A percentile compares a stretch with the other conserved stretches of the same genome.
Evolutionary conservation across 768 basidiomycete genomes (phyloP).

Genomic region (Leccinum disarticulatum): DNA sequence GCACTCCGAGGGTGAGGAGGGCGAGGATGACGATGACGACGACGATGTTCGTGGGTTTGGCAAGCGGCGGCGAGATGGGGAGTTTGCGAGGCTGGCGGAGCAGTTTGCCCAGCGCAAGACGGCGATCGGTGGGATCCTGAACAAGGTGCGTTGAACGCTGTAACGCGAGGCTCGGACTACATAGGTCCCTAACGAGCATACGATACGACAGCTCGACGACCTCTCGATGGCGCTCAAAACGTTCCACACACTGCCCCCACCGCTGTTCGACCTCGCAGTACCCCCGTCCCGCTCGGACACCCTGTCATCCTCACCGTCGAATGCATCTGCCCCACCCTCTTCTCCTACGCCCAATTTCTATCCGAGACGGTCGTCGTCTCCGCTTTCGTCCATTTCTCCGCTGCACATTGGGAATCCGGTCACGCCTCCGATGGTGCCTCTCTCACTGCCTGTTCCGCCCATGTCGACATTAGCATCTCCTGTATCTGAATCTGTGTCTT

Average conservation of each 20-base stretch:
- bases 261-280: constrained; percentile 36
- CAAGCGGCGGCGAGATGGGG: constrained; percentile 57
- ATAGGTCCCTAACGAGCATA: neutral
- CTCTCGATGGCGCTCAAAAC: constrained; percentile 38
- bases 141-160: constrained; percentile 46
- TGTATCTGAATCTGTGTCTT: neutral
- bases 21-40: constrained; percentile 34
- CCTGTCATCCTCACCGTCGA: constrained; percentile 27
- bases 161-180: neutral
- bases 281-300: constrained; percentile 30
- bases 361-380: constrained; percentile 2
- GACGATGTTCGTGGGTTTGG: constrained; percentile 55
- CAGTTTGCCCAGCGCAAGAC: constrained; percentile 71
- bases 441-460: constrained; percentile 21
- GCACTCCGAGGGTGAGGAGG: constrained; percentile 36
- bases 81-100: constrained; percentile 65
- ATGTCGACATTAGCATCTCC: constrained; percentile 20
- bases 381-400: constrained; percentile 8
- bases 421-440: neutral
- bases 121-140: constrained; percentile 71
- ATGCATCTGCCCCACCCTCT: constrained; percentile 19
- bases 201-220: constrained; percentile 26
- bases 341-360: constrained; percentile 9
- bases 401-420: constrained; percentile 3
- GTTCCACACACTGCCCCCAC: constrained; percentile 46